A percentile compares a stretch with the other conserved stretches of the same genome.
These are phyloP conservation scores for Leccinum pachyderme DNA, from an alignment of 1,284 basidiomycete species.

Conservation along the genomic window DNA sequence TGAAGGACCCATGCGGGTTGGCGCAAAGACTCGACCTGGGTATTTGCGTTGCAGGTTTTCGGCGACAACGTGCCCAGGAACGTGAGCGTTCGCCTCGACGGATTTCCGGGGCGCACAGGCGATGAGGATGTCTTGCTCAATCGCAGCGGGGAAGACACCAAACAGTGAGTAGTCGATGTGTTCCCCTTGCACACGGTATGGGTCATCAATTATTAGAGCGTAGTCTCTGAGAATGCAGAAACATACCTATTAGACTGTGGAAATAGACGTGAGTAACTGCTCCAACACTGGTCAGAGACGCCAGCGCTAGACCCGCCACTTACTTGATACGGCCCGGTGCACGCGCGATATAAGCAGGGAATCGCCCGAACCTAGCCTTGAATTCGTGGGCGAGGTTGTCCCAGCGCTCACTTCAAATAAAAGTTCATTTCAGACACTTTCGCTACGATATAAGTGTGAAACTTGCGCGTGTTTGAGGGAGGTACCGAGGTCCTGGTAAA, in stretches of 20 bases:
- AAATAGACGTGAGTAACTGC: neutral
- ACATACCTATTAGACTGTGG: slow-evolving; percentile 34
- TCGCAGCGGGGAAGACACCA: slow-evolving; percentile 79
- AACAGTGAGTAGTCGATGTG: slow-evolving; percentile 87
- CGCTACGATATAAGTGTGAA: too few relatives aligned
- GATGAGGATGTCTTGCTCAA: slow-evolving; percentile 84
- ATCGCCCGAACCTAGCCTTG: slow-evolving; percentile 59
- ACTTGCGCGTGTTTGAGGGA: slow-evolving; percentile 58
- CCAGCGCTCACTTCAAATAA: slow-evolving; percentile 53
- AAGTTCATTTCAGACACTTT: neutral
- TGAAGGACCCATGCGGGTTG: slow-evolving; percentile 35
- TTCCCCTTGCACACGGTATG: slow-evolving; percentile 53
- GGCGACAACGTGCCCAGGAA: slow-evolving; percentile 52
- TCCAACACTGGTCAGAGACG: neutral
- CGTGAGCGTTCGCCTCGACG: slow-evolving; percentile 22
- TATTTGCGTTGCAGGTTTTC: slow-evolving; percentile 70
- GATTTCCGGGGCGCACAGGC: slow-evolving; percentile 62
- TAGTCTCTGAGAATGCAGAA: neutral
- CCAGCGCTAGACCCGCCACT: slow-evolving; percentile 23
- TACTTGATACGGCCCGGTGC: slow-evolving; percentile 87
- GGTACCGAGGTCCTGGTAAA: slow-evolving; percentile 56
- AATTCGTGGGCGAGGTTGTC: slow-evolving; percentile 63
- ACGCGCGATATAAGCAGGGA: slow-evolving; percentile 69
- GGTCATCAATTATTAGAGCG: neutral
- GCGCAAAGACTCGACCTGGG: slow-evolving; percentile 53